Base-by-base conservation (phyloP, 768 basidiomycete genomes). In the Floccularia luteovirens region DNA sequence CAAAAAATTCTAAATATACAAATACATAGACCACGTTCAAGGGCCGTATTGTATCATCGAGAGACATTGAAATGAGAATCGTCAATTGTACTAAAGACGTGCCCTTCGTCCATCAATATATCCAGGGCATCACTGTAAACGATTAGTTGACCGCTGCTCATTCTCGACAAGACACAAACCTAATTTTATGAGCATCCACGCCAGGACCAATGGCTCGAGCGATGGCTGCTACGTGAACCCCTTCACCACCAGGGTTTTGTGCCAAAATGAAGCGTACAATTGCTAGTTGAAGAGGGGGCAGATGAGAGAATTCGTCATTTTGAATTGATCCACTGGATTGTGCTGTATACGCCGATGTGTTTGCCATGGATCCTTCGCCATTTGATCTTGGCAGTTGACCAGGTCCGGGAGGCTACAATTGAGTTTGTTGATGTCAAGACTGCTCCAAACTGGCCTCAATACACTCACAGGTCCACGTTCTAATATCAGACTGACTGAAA, bases 41-140 rank as follows among this genome's bases (percentile, higher is more conserved):
- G n/a, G n/a, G n/a, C n/a, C n/a, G n/a, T n/a, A n/a, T n/a, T n/a
- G 32, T 17, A 34, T 34, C 16, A 38, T n/a, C 54, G 49, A n/a
- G 76, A 75, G 32, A 84, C 54, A 24, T 70, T 63, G 58, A 79
- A 84, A 50, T 89, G 87, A n/a, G 74, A 82, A 46, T 91, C 89
- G 51, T 91, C 83, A 28, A 80, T 74, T 0, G 88, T 89, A 39
- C 76, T 82, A 58, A 75, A 97, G 41, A 93, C 69, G 46, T 74
- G 61, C 0, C 92, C 92, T 0, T 86, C 81, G 38, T 83, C 79
- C 70, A 90, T 81, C 38, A 97, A 69, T 38, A 61, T 58, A 48
- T 92, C 87, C 47, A 93, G 62, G 4, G 85, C 85, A 31, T 74
- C 66, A 53, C 90, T 88, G 44, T 23, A 21, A 23, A 5, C n/a